Conservation (phyloP, 805 yeast species). For the Schwanniomyces occidentalis region DNA sequence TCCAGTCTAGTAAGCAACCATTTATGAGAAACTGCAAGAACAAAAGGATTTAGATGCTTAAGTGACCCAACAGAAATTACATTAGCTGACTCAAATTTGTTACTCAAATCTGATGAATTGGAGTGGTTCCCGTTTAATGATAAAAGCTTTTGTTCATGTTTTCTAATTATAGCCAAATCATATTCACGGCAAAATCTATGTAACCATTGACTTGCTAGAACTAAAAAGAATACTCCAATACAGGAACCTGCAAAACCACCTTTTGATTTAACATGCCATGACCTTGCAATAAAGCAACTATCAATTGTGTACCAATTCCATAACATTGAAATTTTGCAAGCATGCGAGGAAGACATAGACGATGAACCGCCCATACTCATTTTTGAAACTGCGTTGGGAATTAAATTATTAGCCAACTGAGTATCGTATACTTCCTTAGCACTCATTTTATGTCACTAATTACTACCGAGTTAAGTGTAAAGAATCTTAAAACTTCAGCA, state of each 20-base stretch:
- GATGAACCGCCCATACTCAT: slow-evolving; percentile 16
- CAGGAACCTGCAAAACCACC: slow-evolving; percentile 76
- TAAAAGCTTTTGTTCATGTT: neutral
- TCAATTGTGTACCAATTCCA: slow-evolving; percentile 77
- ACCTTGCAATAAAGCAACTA: slow-evolving; percentile 59
- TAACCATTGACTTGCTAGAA: slow-evolving; percentile 56
- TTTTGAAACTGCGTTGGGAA: no score
- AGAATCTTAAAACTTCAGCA: no score
- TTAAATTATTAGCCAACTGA: no score
- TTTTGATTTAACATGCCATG: slow-evolving; percentile 61
- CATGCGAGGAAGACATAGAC: slow-evolving; percentile 3
- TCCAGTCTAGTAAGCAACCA: slow-evolving; percentile 27
- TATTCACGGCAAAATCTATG: slow-evolving; percentile 56
- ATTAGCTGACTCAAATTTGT: no score
- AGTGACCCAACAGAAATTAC: neutral
- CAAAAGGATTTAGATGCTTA: slow-evolving; percentile 22
- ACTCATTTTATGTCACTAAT: no score
- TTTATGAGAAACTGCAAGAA: slow-evolving; percentile 29
- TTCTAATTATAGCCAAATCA: slow-evolving; percentile 30
- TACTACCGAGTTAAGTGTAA: no score
- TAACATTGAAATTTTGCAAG: slow-evolving; percentile 50
- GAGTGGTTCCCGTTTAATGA: no score
- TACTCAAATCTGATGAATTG: no score
- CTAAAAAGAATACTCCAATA: slow-evolving; percentile 63
- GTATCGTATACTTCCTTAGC: no score